Evolutionary conservation across 208 protist genomes (phyloP), one percentile per base, ranked within the genome.

Genomic region (Crithidia brevicula): DNA sequence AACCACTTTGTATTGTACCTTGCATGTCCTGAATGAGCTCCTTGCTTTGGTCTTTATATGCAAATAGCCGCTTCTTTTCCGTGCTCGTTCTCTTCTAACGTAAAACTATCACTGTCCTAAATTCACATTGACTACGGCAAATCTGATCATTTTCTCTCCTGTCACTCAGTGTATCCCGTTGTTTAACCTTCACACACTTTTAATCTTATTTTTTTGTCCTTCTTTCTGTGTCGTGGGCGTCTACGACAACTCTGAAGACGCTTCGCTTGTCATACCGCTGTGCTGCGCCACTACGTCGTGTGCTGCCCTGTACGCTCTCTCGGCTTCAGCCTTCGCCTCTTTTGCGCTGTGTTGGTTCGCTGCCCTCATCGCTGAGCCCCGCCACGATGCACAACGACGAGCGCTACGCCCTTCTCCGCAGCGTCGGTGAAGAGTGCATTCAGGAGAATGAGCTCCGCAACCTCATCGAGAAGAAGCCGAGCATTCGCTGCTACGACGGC

Each of bases 401-500:
- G 61, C 86, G 92, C 27, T 98, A 92, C 68, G 67, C 78, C 1
- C 68, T 97, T 0, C 62, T 98, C 11, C 92, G 85, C 31, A 91
- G 83, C 34, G 96, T 99, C 15, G 97, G 92, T 46, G 98, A 99
- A 77, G 98, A 99, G 82, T 98, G 97, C 80, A 96, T 99, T 47
- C 77, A 96, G 53, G 91, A 96, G 33, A 84, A 69, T 27, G 98
- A 99, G 74, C 84, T 99, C 20, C 75, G 74, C 8, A 84, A 83
- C 36, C 71, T 99, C 1, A 50, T 99, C 15, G 75, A 82, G 38
- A 98, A 97, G 72, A 99, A 98, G 78, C 83, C 91, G 2, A 74
- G 72, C 38, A 89, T 98, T 36, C 91, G 89, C 54, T 97, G 88
- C 64, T 99, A 99, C 85, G 98, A 99, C 77, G 99, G 99, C 31